Base-by-base conservation (phyloP, 306 rosid species). In the Mucuna pruriens region DNA sequence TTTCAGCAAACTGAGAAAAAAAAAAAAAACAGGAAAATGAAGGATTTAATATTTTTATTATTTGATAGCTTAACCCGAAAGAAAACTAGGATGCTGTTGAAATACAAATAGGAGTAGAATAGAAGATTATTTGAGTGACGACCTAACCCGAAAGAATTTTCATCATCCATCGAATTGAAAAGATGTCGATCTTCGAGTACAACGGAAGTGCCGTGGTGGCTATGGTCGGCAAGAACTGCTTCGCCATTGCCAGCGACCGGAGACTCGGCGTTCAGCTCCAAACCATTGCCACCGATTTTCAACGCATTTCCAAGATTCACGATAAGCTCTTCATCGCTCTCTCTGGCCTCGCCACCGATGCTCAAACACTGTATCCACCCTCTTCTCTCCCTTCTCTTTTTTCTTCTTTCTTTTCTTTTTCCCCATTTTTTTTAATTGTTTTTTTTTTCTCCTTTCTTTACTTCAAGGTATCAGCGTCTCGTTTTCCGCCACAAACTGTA, bases 141-240 rank as follows among this genome's bases (percentile, higher is more conserved):
- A 40, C 46, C 9, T 40, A 2, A 29, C 20, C 19, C 23, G 22
- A 7, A 62, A 65, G n/a, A 36, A 9, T 17, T 6, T 63, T 45
- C 71, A 33, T 31, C 40, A 20, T 55, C 62, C 19, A 72, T 72
- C 74, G 48, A 79, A 17, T 20, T 31, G 3, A 15, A 16, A 75
- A 39, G 11, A 84, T 84, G 90, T 84, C 90, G 98, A 95, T 95
- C 88, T 91, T 89, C 83, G 99, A 95, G 91, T 95, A 95, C 86
- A 95, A 95, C 82, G 99, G 98, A 38, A 90, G 97, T 75, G 98
- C 98, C 75, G 89, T 95, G 20, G 85, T 95, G 20, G 98, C 97
- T 5, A 92, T 92, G 98, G 99, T 95, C 34, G 99, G 99, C 46
- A 93, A 95, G 93, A 93, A 95, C 86, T 93, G 99, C 88, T 93